These are phyloP conservation scores for Helminthosporium solani DNA, from an alignment of 2,329 filamentous ascomycete genomes.

Conservation along the genomic window DNA sequence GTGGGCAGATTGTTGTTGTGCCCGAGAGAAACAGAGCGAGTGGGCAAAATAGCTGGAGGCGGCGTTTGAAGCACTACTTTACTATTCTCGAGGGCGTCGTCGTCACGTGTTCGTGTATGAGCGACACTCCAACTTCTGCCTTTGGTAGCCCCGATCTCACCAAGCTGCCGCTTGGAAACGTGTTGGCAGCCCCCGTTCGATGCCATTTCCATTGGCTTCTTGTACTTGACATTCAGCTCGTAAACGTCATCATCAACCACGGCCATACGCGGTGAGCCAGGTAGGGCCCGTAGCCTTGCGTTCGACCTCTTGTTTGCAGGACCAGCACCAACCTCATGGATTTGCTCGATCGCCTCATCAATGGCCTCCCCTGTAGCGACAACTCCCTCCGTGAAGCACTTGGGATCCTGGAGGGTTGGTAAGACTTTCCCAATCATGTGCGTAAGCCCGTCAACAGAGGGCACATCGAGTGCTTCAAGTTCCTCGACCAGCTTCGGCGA, in stretches of 20 bases:
- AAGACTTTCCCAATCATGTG: slow-evolving; percentile 49
- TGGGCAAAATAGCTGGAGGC: slow-evolving; percentile 24
- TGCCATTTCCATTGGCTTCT: slow-evolving; percentile 19
- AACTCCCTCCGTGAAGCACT: slow-evolving; percentile 37
- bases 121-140: slow-evolving; percentile 10
- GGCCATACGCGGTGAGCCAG: slow-evolving; percentile 33
- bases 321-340: slow-evolving; percentile 26
- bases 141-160: slow-evolving; percentile 9
- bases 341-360: slow-evolving; percentile 36
- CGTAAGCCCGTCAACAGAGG: slow-evolving; percentile 48
- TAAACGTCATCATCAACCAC: slow-evolving; percentile 38
- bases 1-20: slow-evolving; percentile 10
- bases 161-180: slow-evolving; percentile 16
- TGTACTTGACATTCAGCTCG: slow-evolving; percentile 25
- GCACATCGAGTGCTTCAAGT: slow-evolving; percentile 49
- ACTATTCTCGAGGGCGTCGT: slow-evolving; percentile 15
- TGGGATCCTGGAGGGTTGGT: slow-evolving; percentile 38
- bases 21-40: slow-evolving; percentile 24
- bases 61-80: slow-evolving; percentile 28
- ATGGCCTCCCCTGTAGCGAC: slow-evolving; percentile 40
- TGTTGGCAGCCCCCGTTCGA: slow-evolving; percentile 9
- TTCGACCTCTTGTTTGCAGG: slow-evolving; percentile 38
- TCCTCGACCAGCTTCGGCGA: slow-evolving; percentile 48
- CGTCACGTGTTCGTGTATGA: slow-evolving; percentile 15
- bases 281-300: slow-evolving; percentile 35